phyloP scores from a whole-genome alignment of 2,329 filamentous ascomycete species.

The Periconia sp. region DNA sequence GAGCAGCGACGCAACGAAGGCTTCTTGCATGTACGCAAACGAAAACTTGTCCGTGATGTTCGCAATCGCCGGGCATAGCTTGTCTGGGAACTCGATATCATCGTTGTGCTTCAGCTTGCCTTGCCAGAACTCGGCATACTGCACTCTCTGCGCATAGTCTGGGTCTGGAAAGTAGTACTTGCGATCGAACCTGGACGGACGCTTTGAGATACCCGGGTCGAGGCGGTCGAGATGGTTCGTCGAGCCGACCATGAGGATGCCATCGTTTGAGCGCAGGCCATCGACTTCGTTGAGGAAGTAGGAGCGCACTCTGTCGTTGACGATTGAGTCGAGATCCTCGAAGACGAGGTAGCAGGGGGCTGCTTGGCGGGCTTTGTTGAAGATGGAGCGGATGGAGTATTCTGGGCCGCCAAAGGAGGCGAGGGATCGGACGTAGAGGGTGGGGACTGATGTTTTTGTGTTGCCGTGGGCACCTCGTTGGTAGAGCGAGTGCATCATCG shows the following conservation, averaged over 20 bases:
- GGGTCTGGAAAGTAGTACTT: conserved; percentile 56
- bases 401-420: conserved; percentile 59
- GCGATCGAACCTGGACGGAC: conserved; percentile 54
- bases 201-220: conserved; percentile 66
- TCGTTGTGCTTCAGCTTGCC: conserved; percentile 46
- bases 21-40: conserved; percentile 56
- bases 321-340: conserved; percentile 73
- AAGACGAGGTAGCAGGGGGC: conserved; percentile 75
- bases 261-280: conserved; percentile 71
- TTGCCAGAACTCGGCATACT: conserved; percentile 55
- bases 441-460: conserved; percentile 57
- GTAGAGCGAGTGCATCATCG: conserved; percentile 70
- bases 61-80: conserved; percentile 47
- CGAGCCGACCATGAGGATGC: conserved; percentile 71
- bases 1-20: conserved; percentile 49
- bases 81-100: conserved; percentile 49
- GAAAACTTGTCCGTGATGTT: conserved; percentile 52
- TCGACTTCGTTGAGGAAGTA: conserved; percentile 79
- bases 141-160: conserved; percentile 42
- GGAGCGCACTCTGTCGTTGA: conserved; percentile 64
- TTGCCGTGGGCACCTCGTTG: conserved; percentile 49
- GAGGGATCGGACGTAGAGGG: conserved; percentile 61
- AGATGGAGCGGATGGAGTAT: conserved; percentile 47
- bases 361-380: conserved; percentile 62
- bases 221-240: conserved; percentile 70